phyloP scores from a whole-genome alignment of 116 monocot genomes.

The Papilionanthe hybrid region DNA sequence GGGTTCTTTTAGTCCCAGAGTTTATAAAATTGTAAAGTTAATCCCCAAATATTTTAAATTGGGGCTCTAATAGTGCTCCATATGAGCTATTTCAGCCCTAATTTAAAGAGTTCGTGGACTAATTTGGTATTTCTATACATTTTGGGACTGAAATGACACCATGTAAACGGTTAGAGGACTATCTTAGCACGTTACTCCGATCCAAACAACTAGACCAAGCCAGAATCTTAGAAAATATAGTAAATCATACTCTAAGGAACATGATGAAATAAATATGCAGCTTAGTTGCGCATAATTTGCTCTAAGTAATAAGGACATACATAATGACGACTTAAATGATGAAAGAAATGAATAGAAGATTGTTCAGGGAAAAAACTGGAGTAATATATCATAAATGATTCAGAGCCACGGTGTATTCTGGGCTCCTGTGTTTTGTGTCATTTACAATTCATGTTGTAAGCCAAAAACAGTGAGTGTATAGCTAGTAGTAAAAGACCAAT shows the following conservation, averaged over 20 bases:
- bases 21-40: no score
- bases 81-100: no score
- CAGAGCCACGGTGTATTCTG: not conserved
- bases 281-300: not conserved
- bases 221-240: not conserved
- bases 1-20: no score
- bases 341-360: not conserved
- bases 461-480: not conserved
- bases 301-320: not conserved
- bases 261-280: not conserved
- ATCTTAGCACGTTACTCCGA: no score
- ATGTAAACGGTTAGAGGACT: no score
- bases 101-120: no score
- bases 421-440: not conserved
- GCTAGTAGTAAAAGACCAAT: not conserved
- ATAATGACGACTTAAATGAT: not conserved
- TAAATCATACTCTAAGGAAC: not conserved
- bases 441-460: not conserved
- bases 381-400: not conserved
- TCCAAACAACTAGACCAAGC: not conserved
- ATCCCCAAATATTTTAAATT: no score
- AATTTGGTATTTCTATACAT: no score
- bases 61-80: no score
- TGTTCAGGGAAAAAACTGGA: no score
- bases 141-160: no score